phyloP scores from a whole-genome alignment of 1,139 yeast genomes.

The Yamadazyma taylorii region DNA sequence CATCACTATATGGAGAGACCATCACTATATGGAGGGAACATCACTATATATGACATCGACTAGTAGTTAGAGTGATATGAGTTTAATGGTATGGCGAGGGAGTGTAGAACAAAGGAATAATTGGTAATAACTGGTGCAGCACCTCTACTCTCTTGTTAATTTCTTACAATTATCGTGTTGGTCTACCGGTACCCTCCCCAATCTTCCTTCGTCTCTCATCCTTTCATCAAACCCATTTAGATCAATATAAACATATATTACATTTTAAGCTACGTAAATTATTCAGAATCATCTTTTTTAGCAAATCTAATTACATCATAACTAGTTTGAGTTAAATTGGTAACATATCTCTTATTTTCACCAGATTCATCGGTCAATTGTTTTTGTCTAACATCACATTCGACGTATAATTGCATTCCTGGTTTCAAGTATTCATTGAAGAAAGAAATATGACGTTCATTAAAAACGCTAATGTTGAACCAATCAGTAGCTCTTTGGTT shows the following conservation, averaged over 20 bases:
- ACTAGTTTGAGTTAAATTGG: conserved; percentile 36
- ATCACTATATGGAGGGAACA: too few species aligned
- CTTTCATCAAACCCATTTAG: too few species aligned
- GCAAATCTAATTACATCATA: conserved; percentile 44
- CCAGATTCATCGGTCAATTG: conserved; percentile 35
- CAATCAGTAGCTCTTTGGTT: conserved; percentile 38
- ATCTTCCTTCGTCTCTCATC: too few species aligned
- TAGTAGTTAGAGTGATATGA: too few species aligned
- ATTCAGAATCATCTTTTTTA: conserved; percentile 24
- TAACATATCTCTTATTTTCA: conserved; percentile 30
- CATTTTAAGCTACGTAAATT: not conserved
- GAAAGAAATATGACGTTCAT: conserved; percentile 37
- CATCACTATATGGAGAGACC: too few species aligned
- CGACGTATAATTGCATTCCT: conserved; percentile 45
- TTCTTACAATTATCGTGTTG: too few species aligned
- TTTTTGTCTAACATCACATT: conserved; percentile 41
- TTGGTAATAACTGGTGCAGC: too few species aligned
- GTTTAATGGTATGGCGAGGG: too few species aligned
- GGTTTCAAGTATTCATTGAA: conserved; percentile 42
- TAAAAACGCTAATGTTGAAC: conserved; percentile 44
- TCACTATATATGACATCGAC: too few species aligned
- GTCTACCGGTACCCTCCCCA: too few species aligned
- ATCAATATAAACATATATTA: not conserved
- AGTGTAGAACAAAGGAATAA: too few species aligned
- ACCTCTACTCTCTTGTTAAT: too few species aligned